Conservation (phyloP, 148 eudicot species). For the Rhododendron simsii region DNA sequence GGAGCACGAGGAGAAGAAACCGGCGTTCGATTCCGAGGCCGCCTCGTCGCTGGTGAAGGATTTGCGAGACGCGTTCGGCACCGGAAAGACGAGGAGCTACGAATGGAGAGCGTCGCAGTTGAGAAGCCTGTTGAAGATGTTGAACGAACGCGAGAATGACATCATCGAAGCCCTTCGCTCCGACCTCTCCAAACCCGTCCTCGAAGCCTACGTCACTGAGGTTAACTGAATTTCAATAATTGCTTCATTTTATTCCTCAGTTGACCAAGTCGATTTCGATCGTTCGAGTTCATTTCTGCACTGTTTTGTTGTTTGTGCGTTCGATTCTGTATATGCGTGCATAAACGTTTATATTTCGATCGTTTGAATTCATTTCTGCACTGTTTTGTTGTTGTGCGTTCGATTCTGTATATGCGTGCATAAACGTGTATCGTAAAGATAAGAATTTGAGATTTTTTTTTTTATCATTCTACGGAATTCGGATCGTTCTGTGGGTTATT, state of each 20-base stretch:
- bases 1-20: constrained; percentile 4
- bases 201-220: constrained; percentile 58
- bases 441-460: background rate
- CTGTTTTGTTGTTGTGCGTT: background rate
- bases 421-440: background rate
- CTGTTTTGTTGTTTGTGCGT: background rate
- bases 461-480: background rate
- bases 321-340: background rate
- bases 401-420: background rate
- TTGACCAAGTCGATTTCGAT: background rate
- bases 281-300: background rate
- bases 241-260: background rate
- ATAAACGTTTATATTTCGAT: background rate
- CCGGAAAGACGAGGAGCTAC: constrained; percentile 54
- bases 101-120: constrained; percentile 74
- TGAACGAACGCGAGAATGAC: constrained; percentile 42
- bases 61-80: constrained; percentile 29
- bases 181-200: constrained; percentile 59
- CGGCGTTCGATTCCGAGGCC: constrained; percentile 26
- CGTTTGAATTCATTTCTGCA: background rate
- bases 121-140: constrained; percentile 40
- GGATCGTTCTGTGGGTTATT: background rate
- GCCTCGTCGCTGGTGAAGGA: constrained; percentile 44
- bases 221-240: constrained; percentile 14
- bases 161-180: constrained; percentile 54